Percentiles rank a stretch among this genome's conserved stretches.
phyloP scores from a whole-genome alignment of 257 asterid genomes.

The Osmanthus fragrans region DNA sequence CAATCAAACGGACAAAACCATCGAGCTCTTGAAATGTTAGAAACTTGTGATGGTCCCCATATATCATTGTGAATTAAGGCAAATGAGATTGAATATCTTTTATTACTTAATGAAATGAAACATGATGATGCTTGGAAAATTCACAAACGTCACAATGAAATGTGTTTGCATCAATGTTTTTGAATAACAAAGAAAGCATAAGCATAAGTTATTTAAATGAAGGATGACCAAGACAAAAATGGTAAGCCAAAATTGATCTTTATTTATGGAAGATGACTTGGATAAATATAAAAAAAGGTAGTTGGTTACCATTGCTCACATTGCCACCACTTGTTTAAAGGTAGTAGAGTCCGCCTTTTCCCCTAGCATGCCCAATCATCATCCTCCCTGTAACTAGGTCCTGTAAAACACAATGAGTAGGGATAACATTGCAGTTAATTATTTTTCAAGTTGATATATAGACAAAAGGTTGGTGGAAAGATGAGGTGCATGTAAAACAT shows the following conservation, averaged over 20 bases:
- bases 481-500: not conserved
- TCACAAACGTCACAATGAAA: not conserved
- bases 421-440: not conserved
- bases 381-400: not conserved
- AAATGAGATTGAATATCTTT: not conserved
- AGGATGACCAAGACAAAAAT: no score
- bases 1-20: not conserved
- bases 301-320: not conserved
- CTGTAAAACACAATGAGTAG: not conserved
- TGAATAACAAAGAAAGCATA: not conserved
- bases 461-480: not conserved
- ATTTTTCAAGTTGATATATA: not conserved
- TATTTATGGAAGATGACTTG: no score
- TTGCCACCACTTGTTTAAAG: not conserved
- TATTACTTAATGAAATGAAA: not conserved
- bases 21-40: not conserved
- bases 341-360: not conserved
- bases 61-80: not conserved
- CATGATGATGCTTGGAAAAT: not conserved
- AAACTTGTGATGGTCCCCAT: not conserved
- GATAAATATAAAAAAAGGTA: no score
- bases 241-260: no score
- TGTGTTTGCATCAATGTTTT: not conserved
- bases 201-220: no score
- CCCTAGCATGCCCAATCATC: not conserved